These are phyloP conservation scores for Fusarium sp. DNA, from an alignment of 2,329 filamentous ascomycete genomes.

Conservation along the genomic window DNA sequence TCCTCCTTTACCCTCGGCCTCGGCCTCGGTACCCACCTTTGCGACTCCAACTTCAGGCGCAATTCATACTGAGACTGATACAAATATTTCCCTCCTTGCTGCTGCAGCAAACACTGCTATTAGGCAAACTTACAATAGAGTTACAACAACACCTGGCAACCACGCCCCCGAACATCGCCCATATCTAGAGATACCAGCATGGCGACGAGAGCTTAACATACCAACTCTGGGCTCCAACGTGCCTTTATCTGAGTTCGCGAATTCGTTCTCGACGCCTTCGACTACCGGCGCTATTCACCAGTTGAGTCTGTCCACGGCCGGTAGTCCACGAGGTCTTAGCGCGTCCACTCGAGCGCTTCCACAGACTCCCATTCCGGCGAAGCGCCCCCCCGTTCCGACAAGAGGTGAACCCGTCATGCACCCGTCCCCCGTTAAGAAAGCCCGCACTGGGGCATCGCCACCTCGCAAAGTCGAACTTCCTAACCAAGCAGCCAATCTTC, in stretches of 20 bases:
- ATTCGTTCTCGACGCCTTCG: slow-evolving; percentile 16
- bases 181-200: slow-evolving; percentile 31
- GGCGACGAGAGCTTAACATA: slow-evolving; percentile 37
- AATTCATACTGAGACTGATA: slow-evolving; percentile 14
- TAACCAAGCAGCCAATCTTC: slow-evolving; percentile 36
- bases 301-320: slow-evolving; percentile 32
- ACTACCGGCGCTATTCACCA: slow-evolving; percentile 34
- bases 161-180: slow-evolving; percentile 27
- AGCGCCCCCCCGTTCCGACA: slow-evolving; percentile 40
- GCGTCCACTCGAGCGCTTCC: slow-evolving; percentile 25
- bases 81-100: slow-evolving; percentile 19
- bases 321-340: slow-evolving; percentile 29
- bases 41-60: slow-evolving; percentile 9
- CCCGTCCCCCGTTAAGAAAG: slow-evolving; percentile 56
- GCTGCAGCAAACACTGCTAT: slow-evolving; percentile 22
- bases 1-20: slow-evolving; percentile 18
- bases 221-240: slow-evolving; percentile 32
- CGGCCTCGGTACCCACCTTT: slow-evolving; percentile 18
- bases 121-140: slow-evolving; percentile 23
- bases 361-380: slow-evolving; percentile 34
- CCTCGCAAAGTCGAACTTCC: slow-evolving; percentile 57
- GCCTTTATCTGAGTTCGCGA: slow-evolving; percentile 20
- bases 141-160: slow-evolving; percentile 16
- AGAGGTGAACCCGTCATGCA: slow-evolving; percentile 47
- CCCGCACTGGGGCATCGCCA: slow-evolving; percentile 57